phyloP scores from a whole-genome alignment of 805 yeast genomes.

The Myxozyma nipponensis region DNA sequence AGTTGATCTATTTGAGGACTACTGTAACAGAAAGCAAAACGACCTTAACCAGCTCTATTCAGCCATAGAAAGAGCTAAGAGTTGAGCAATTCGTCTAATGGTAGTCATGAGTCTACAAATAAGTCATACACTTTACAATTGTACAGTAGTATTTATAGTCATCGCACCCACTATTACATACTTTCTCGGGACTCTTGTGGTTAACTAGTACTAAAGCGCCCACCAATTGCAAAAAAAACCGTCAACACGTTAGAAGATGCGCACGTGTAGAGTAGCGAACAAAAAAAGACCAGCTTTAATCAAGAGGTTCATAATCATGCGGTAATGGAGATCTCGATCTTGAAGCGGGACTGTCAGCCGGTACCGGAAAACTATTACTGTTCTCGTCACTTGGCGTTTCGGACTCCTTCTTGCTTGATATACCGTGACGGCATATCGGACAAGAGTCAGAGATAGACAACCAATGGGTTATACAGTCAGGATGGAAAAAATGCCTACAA shows the following conservation, averaged over 20 bases:
- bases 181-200: neutral
- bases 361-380: neutral
- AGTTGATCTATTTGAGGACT: constrained; percentile 66
- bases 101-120: too few species aligned
- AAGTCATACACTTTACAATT: too few species aligned
- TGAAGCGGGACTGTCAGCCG: neutral
- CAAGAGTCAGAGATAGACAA: constrained; percentile 27
- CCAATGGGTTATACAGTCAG: constrained; percentile 29
- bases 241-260: neutral
- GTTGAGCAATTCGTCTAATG: too few species aligned
- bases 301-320: neutral
- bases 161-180: too few species aligned
- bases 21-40: constrained; percentile 53
- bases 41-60: constrained; percentile 51
- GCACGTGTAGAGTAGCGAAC: too few species aligned
- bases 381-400: constrained; percentile 3
- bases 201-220: neutral
- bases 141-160: too few species aligned
- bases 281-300: neutral
- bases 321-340: neutral
- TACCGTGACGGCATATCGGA: constrained; percentile 23
- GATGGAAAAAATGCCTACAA: constrained; percentile 28
- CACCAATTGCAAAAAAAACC: neutral
- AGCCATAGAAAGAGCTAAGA: constrained; percentile 31
- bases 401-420: constrained; percentile 5